Conservation (phyloP, 306 rosid species). For the Hylodesmum podocarpum region DNA sequence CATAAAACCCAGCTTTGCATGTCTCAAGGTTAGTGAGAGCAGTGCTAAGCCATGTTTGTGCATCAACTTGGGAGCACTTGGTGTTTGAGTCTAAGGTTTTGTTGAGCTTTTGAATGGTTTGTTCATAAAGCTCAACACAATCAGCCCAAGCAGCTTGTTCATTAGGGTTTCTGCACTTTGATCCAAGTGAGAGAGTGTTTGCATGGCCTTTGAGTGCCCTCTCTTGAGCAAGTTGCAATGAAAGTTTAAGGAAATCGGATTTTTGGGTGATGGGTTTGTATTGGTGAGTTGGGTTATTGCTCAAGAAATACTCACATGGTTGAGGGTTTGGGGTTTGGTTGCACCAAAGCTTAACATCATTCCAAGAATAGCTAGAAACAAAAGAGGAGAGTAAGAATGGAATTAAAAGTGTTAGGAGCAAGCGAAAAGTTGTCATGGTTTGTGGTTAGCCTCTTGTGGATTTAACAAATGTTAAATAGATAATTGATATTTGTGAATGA, state of each 20-base stretch:
- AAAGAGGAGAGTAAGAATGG: slow-evolving; percentile 17
- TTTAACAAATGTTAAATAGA: neutral
- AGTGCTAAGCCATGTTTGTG: slow-evolving; percentile 67
- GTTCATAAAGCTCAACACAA: slow-evolving; percentile 60
- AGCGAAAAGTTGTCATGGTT: slow-evolving; percentile 12
- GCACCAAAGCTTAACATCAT: slow-evolving; percentile 59
- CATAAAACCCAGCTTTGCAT: slow-evolving; percentile 51
- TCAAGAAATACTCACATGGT: slow-evolving; percentile 60
- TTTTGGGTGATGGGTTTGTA: slow-evolving; percentile 43
- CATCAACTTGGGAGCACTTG: slow-evolving; percentile 44
- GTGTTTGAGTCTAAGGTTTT: slow-evolving; percentile 37
- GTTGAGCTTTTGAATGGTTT: slow-evolving; percentile 49
- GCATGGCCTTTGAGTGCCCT: slow-evolving; percentile 47
- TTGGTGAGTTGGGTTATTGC: slow-evolving; percentile 10
- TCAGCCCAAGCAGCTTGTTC: slow-evolving; percentile 65
- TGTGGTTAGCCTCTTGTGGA: neutral
- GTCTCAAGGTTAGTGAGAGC: slow-evolving; percentile 69
- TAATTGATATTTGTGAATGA: neutral
- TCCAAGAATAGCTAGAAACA: slow-evolving; percentile 26
- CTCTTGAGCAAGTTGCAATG: slow-evolving; percentile 52
- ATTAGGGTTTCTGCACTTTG: slow-evolving; percentile 39
- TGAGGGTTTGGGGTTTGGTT: slow-evolving; percentile 72
- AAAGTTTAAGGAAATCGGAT: slow-evolving; percentile 51
- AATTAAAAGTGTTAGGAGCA: neutral
- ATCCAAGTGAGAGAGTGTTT: slow-evolving; percentile 35